Conservation (phyloP, 1,284 basidiomycete species). For the Apiotrichum gamsii region DNA sequence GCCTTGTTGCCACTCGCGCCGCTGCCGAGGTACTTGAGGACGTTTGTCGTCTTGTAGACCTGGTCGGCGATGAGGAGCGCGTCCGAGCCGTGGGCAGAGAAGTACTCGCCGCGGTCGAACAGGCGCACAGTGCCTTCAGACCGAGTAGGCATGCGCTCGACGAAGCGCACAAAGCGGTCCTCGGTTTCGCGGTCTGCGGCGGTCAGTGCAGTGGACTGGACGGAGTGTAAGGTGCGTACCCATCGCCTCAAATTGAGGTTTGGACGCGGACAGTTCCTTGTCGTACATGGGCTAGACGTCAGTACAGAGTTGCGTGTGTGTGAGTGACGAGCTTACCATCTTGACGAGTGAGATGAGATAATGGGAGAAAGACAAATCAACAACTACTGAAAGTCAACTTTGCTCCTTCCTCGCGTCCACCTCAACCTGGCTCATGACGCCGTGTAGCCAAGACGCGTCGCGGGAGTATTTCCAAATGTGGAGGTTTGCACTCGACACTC, state of each 20-base stretch:
- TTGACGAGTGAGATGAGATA: too few species aligned
- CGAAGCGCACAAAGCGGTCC: slow-evolving; percentile 70
- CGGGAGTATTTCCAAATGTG: too few species aligned
- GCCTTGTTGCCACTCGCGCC: slow-evolving; percentile 3
- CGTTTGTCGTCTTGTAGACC: slow-evolving; percentile 77
- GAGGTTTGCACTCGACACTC: too few species aligned
- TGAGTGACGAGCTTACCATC: too few species aligned
- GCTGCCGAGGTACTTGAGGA: slow-evolving; percentile 67
- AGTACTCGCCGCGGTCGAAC: slow-evolving; percentile 77
- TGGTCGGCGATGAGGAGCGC: slow-evolving; percentile 74
- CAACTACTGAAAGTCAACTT: too few species aligned
- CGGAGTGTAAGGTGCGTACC: too few species aligned
- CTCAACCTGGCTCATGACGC: too few species aligned
- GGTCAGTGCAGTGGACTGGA: not conserved
- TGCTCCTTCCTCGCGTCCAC: too few species aligned
- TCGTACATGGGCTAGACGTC: slow-evolving; percentile 42
- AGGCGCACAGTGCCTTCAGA: slow-evolving; percentile 63
- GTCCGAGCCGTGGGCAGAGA: slow-evolving; percentile 81
- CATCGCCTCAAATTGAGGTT: slow-evolving; percentile 44
- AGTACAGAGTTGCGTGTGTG: too few species aligned
- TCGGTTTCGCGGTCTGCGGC: slow-evolving; percentile 55
- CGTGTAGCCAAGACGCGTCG: too few species aligned
- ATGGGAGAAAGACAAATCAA: too few species aligned
- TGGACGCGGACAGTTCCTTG: slow-evolving; percentile 35
- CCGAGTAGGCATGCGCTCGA: slow-evolving; percentile 56